Evolutionary conservation across 441 rosid genomes (phyloP).

Genomic region (Mallotus repandus): DNA sequence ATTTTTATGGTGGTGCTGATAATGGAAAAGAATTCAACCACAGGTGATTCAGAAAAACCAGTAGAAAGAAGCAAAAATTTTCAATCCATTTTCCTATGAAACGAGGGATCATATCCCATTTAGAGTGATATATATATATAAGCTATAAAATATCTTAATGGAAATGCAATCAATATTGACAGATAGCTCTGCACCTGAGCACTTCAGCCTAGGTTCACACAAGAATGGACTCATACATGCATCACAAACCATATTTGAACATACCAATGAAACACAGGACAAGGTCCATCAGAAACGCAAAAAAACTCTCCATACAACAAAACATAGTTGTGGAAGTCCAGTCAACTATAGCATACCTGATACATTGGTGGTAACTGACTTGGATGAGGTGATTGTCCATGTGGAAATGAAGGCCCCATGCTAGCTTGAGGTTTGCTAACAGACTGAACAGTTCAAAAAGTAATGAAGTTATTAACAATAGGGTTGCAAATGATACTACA

Average conservation of each 20-base stretch:
- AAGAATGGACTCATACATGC: not conserved
- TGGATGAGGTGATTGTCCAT: conserved; percentile 58
- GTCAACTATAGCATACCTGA: conserved; percentile 43
- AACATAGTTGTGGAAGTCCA: not conserved
- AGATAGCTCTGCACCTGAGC: not conserved
- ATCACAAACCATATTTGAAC: not conserved
- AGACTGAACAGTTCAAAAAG: conserved; percentile 47
- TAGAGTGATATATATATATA: not conserved
- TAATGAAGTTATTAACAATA: conserved; percentile 2
- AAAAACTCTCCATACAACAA: not conserved
- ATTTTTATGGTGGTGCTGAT: not conserved
- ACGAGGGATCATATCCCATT: not conserved
- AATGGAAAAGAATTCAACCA: not conserved
- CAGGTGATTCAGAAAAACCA: not conserved
- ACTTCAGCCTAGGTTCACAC: conserved; percentile 14
- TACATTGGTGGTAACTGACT: conserved; percentile 55
- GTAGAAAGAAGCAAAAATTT: not conserved
- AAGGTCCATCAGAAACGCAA: not conserved
- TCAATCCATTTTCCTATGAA: not conserved
- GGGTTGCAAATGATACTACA: not conserved
- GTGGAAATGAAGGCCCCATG: conserved; percentile 60
- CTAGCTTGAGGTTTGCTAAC: conserved; percentile 51
- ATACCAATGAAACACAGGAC: not conserved
- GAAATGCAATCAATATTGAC: not conserved
- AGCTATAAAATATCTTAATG: not conserved